A percentile compares a stretch with the other conserved stretches of the same genome.
Evolutionary conservation across 768 basidiomycete genomes (phyloP).

Genomic region (Kwoniella shandongensis): DNA sequence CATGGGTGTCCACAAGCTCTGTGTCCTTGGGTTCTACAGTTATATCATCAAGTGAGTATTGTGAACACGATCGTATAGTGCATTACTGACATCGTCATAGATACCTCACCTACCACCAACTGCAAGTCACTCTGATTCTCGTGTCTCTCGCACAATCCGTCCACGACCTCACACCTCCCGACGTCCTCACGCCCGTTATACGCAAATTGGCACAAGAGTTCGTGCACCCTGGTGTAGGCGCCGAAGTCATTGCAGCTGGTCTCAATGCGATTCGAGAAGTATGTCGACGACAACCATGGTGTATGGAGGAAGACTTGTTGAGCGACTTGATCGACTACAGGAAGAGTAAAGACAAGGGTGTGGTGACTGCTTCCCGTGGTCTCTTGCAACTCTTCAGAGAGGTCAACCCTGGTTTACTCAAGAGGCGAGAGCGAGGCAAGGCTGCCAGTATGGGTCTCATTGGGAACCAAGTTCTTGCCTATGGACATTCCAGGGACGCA

Average conservation of each 20-base stretch:
- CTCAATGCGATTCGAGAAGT: constrained; percentile 92
- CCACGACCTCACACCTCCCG: constrained; percentile 92
- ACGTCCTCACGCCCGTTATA: constrained; percentile 82
- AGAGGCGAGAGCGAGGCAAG: constrained; percentile 82
- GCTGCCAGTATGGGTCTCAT: constrained; percentile 74
- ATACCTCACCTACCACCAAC: constrained; percentile 87
- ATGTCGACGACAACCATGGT: constrained; percentile 91
- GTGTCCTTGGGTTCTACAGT: constrained; percentile 90
- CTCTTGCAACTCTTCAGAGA: constrained; percentile 89
- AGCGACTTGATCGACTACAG: constrained; percentile 91
- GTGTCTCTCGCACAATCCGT: constrained; percentile 91
- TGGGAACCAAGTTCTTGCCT: constrained; percentile 68
- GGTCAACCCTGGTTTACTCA: constrained; percentile 89
- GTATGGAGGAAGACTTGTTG: constrained; percentile 91
- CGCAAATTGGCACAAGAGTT: constrained; percentile 92
- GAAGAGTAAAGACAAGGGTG: constrained; percentile 92
- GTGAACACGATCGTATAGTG: neutral
- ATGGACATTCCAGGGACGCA: constrained; percentile 72
- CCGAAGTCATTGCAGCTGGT: constrained; percentile 95
- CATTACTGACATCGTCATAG: constrained; percentile 54
- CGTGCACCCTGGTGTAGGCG: constrained; percentile 92
- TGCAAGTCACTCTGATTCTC: constrained; percentile 87
- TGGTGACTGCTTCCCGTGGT: constrained; percentile 83
- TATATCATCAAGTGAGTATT: constrained; percentile 67
- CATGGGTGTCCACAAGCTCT: constrained; percentile 88